Evolutionary conservation across 257 asterid genomes (phyloP).

Genomic region (Solanum verrucosum): DNA sequence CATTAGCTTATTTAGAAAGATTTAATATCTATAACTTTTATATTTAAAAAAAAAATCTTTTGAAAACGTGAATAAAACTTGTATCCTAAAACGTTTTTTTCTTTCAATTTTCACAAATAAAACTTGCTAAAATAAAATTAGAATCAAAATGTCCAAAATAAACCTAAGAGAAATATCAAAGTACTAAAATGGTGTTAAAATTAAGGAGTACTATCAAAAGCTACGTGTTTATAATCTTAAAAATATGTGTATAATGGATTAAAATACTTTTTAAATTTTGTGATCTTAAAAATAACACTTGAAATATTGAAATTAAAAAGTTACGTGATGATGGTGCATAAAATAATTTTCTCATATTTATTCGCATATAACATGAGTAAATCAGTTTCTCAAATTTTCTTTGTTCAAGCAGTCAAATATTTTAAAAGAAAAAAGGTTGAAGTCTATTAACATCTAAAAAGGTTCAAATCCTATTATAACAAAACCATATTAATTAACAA

Average conservation of each 20-base stretch:
- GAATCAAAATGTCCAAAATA: not conserved
- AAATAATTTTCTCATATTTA: not conserved
- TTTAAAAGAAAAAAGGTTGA: too few relatives aligned
- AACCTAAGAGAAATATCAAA: not conserved
- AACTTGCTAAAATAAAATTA: not conserved
- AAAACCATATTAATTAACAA: not conserved
- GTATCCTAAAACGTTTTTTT: not conserved
- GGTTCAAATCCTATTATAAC: not conserved
- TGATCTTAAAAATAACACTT: not conserved
- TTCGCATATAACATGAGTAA: not conserved
- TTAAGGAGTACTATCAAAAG: not conserved
- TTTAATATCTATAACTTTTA: not conserved
- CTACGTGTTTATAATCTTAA: not conserved
- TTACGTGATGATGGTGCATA: not conserved
- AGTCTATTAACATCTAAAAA: not conserved
- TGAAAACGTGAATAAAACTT: not conserved
- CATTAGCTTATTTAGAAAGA: not conserved
- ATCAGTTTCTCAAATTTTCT: constrained; percentile 2
- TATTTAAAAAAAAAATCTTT: too few relatives aligned
- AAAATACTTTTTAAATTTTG: not conserved
- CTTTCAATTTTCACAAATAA: not conserved
- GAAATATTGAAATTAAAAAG: not conserved
- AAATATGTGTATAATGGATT: not conserved
- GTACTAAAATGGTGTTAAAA: not conserved
- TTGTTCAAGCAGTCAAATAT: not conserved